These are phyloP conservation scores for Irpex sp. DNA, from an alignment of 1,284 basidiomycete genomes.

Conservation along the genomic window DNA sequence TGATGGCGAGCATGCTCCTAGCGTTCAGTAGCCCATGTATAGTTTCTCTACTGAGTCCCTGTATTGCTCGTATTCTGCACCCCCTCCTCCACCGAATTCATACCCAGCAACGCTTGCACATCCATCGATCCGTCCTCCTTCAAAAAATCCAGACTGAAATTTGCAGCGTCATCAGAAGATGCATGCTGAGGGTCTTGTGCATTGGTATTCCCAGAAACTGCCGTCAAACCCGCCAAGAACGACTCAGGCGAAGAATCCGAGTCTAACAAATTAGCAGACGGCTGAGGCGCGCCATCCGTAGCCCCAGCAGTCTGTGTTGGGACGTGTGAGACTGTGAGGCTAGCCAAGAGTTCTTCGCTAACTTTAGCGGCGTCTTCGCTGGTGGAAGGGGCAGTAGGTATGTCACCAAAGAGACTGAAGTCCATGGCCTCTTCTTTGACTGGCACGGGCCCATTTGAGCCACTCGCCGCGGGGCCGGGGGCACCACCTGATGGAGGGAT, in stretches of 20 bases:
- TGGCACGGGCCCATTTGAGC: background rate
- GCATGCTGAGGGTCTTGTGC: background rate
- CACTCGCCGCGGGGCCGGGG: background rate
- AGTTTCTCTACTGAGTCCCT: too few relatives aligned
- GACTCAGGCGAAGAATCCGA: background rate
- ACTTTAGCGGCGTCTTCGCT: background rate
- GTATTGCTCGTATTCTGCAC: background rate
- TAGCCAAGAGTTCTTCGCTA: background rate
- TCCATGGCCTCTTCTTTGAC: background rate
- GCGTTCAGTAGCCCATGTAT: too few relatives aligned
- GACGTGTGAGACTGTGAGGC: background rate
- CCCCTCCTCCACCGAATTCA: background rate
- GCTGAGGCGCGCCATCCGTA: background rate
- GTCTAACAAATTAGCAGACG: background rate
- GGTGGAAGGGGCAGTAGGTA: background rate
- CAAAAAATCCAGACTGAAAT: background rate
- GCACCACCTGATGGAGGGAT: background rate
- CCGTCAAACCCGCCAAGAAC: background rate
- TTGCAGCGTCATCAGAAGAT: background rate
- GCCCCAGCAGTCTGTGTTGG: background rate
- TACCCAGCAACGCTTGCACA: background rate
- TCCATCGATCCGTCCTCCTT: background rate
- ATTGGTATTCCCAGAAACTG: background rate
- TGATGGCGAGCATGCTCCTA: too few relatives aligned
- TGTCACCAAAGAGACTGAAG: background rate